A percentile compares a stretch with the other conserved stretches of the same genome.
phyloP scores from a whole-genome alignment of 345 rosid species.

The Sapria himalayana region DNA sequence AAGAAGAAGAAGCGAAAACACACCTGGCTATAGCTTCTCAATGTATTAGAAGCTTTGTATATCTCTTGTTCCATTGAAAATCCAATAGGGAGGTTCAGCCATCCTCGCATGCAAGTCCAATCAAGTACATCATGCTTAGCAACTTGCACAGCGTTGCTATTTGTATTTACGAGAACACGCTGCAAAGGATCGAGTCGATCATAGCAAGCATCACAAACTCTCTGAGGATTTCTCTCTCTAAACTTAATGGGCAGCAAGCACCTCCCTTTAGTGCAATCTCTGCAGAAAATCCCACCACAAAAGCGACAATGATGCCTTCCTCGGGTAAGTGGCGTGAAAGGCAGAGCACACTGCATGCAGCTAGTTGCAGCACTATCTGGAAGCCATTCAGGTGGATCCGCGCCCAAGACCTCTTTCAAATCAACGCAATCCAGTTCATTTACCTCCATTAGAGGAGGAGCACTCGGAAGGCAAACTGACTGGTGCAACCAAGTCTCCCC shows the following conservation, averaged over 20 bases:
- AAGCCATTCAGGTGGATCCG: slow-evolving; percentile 90
- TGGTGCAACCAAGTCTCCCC: slow-evolving; percentile 67
- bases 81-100: slow-evolving; percentile 89
- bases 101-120: slow-evolving; percentile 86
- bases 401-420: slow-evolving; percentile 55
- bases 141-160: slow-evolving; percentile 77
- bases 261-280: slow-evolving; percentile 64
- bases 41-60: slow-evolving; percentile 68
- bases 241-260: slow-evolving; percentile 65
- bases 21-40: slow-evolving; percentile 66
- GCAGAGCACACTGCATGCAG: slow-evolving; percentile 70
- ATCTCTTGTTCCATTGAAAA: slow-evolving; percentile 89
- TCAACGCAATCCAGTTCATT: slow-evolving; percentile 30
- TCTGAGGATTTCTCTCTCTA: slow-evolving; percentile 75
- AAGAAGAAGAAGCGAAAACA: slow-evolving; percentile 4
- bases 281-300: slow-evolving; percentile 88
- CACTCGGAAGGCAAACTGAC: slow-evolving; percentile 87
- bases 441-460: slow-evolving; percentile 72
- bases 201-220: slow-evolving; percentile 87
- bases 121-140: slow-evolving; percentile 89
- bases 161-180: slow-evolving; percentile 49
- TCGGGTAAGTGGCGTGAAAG: slow-evolving; percentile 60
- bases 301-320: slow-evolving; percentile 97
- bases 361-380: slow-evolving; percentile 60
- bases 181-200: slow-evolving; percentile 93